These are phyloP conservation scores for Rachicladosporium sp. DNA, from an alignment of 2,329 filamentous ascomycete genomes.

Conservation along the genomic window DNA sequence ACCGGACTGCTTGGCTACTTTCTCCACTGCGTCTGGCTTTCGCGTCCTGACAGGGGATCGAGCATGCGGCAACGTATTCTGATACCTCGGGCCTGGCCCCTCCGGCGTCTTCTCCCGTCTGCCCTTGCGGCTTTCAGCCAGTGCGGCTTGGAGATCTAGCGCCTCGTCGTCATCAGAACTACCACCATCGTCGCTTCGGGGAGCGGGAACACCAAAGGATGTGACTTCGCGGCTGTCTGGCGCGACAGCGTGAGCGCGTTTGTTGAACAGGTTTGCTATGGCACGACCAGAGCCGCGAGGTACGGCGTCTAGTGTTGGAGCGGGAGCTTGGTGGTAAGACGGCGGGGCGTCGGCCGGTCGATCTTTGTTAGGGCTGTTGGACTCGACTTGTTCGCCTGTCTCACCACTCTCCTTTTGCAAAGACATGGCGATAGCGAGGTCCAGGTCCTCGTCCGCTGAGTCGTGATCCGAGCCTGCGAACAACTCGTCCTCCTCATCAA, in stretches of 20 bases:
- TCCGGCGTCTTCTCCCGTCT: slow-evolving; percentile 20
- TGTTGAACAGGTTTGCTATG: slow-evolving; percentile 64
- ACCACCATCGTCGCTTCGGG: slow-evolving; percentile 17
- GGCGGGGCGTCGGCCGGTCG: slow-evolving; percentile 1
- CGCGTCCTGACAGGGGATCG: slow-evolving; percentile 8
- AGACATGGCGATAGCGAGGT: slow-evolving; percentile 73
- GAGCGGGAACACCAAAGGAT: slow-evolving; percentile 20
- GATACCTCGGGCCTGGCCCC: slow-evolving; percentile 6
- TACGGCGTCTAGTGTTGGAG: slow-evolving; percentile 31
- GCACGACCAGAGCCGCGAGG: slow-evolving; percentile 38
- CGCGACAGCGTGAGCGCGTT: slow-evolving; percentile 52
- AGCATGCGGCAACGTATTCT: slow-evolving; percentile 13
- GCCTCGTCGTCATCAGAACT: slow-evolving; percentile 55
- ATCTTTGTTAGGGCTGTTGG: slow-evolving; percentile 20
- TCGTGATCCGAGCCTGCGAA: slow-evolving; percentile 45
- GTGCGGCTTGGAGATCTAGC: slow-evolving; percentile 62
- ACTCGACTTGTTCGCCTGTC: slow-evolving; percentile 37
- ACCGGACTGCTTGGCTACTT: slow-evolving; percentile 39
- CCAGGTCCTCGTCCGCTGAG: slow-evolving; percentile 63
- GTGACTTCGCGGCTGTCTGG: slow-evolving; percentile 28
- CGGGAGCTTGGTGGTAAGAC: slow-evolving; percentile 34
- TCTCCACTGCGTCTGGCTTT: slow-evolving; percentile 32
- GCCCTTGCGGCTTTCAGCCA: slow-evolving; percentile 53
- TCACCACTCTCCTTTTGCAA: slow-evolving; percentile 48
- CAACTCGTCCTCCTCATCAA: slow-evolving; percentile 27